Conservation (phyloP, 345 rosid species). For the Streptanthus diversifolius region DNA sequence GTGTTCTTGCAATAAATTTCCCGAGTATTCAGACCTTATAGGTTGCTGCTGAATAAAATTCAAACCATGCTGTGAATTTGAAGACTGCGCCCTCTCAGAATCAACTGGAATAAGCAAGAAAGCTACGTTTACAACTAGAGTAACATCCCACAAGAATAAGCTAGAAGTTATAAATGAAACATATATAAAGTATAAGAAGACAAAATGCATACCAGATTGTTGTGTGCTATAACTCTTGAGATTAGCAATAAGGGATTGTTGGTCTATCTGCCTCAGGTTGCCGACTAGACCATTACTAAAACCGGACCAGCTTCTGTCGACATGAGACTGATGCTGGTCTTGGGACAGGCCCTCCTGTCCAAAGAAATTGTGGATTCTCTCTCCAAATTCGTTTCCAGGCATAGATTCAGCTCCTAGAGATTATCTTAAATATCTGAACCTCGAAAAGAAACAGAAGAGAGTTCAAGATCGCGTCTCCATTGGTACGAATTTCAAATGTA, state of each 20-base stretch:
- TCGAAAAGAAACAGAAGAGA: neutral
- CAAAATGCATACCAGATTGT: slow-evolving; percentile 56
- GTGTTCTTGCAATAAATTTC: slow-evolving; percentile 50
- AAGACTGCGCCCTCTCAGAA: slow-evolving; percentile 50
- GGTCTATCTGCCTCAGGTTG: slow-evolving; percentile 57
- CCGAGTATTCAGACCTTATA: slow-evolving; percentile 49
- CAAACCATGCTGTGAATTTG: slow-evolving; percentile 50
- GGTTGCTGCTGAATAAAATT: slow-evolving; percentile 40
- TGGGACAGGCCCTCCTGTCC: slow-evolving; percentile 66
- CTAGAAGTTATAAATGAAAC: neutral
- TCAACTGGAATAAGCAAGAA: slow-evolving; percentile 48
- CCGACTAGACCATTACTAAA: slow-evolving; percentile 55
- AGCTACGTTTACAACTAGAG: slow-evolving; percentile 16
- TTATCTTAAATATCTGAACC: slow-evolving; percentile 18
- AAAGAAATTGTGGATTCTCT: slow-evolving; percentile 82
- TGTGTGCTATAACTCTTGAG: slow-evolving; percentile 52
- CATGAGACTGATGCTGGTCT: slow-evolving; percentile 59
- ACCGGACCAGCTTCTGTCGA: slow-evolving; percentile 61
- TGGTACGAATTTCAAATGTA: neutral
- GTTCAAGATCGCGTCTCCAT: neutral
- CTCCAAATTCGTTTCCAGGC: slow-evolving; percentile 97
- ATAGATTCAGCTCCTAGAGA: slow-evolving; percentile 51
- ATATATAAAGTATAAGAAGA: neutral
- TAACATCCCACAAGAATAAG: slow-evolving; percentile 4
- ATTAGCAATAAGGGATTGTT: slow-evolving; percentile 46